phyloP scores from a whole-genome alignment of 225 moss, liverwort and hornwort species.

The Sphagnum contortum region DNA sequence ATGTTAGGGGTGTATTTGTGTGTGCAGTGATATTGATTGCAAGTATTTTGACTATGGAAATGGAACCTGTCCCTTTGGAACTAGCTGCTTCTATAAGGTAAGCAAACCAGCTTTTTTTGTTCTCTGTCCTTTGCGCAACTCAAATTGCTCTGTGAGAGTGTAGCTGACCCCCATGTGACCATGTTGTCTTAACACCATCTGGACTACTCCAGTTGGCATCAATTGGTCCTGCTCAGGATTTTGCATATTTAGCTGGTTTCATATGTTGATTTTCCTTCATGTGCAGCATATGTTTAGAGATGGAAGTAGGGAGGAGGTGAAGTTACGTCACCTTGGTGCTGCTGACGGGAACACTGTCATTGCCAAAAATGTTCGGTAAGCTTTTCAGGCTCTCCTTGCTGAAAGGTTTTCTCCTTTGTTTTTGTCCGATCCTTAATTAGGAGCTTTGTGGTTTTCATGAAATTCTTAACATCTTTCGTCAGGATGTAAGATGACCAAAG shows the following conservation, averaged over 20 bases:
- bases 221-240: not conserved
- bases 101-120: not conserved
- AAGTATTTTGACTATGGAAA: slow-evolving; percentile 70
- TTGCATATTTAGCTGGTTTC: not conserved
- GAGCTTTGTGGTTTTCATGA: no score
- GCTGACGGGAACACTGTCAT: slow-evolving; percentile 91
- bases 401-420: no score
- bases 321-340: slow-evolving; percentile 87
- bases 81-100: slow-evolving; percentile 97
- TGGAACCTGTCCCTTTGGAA: slow-evolving; percentile 79
- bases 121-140: not conserved
- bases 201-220: no score
- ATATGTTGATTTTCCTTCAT: slow-evolving; percentile 1
- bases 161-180: no score
- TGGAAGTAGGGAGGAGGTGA: slow-evolving; percentile 63
- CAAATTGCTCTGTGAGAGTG: no score
- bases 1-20: no score
- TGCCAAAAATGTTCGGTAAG: slow-evolving; percentile 77
- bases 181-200: no score
- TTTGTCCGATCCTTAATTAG: no score
- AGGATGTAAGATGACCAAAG: no score
- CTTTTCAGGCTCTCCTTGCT: not conserved
- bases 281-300: slow-evolving; percentile 82
- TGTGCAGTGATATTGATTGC: slow-evolving; percentile 70
- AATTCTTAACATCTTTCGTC: no score